Evolutionary conservation across 202 grass and related monocot species (phyloP).

Genomic region (Setaria viridis): DNA sequence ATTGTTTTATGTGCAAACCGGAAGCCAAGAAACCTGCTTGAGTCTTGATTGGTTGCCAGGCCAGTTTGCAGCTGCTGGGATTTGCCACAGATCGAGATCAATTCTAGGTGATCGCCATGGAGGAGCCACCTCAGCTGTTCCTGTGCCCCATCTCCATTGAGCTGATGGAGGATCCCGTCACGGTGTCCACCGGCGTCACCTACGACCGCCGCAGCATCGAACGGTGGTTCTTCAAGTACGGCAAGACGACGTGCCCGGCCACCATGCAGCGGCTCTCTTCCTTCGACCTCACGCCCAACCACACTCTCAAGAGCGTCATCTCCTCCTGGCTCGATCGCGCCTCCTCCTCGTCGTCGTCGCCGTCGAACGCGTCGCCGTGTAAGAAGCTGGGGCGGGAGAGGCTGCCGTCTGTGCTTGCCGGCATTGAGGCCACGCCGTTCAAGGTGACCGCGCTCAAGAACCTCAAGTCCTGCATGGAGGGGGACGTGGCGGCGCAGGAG

Average conservation of each 20-base stretch:
- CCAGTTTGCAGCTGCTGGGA: conserved; percentile 25
- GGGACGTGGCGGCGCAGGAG: conserved; percentile 49
- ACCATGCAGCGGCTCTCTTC: conserved; percentile 76
- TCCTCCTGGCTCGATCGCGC: conserved; percentile 57
- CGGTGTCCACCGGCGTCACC: conserved; percentile 77
- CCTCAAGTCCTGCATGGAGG: conserved; percentile 51
- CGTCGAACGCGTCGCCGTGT: conserved; percentile 29
- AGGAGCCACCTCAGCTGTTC: conserved; percentile 65
- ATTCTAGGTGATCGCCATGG: conserved; percentile 46
- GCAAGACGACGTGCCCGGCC: conserved; percentile 73
- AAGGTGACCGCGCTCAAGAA: conserved; percentile 71
- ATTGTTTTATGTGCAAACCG: conserved; percentile 11
- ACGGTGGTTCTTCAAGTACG: conserved; percentile 78
- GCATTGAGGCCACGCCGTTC: conserved; percentile 70
- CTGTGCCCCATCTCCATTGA: conserved; percentile 92
- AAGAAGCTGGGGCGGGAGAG: conserved; percentile 42
- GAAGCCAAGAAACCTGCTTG: conserved; percentile 21
- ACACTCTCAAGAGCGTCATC: conserved; percentile 85
- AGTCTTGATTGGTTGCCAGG: conserved; percentile 24
- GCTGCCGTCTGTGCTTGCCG: conserved; percentile 45
- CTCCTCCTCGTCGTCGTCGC: conserved; percentile 10
- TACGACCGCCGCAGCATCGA: conserved; percentile 89
- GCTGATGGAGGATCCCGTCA: conserved; percentile 89
- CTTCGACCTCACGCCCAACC: conserved; percentile 83
- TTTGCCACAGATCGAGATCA: not conserved